Percentiles rank a stretch among this genome's conserved stretches.
Evolutionary conservation across 2,329 filamentous ascomycete species (phyloP).

Genomic region (Rutstroemia sp.): DNA sequence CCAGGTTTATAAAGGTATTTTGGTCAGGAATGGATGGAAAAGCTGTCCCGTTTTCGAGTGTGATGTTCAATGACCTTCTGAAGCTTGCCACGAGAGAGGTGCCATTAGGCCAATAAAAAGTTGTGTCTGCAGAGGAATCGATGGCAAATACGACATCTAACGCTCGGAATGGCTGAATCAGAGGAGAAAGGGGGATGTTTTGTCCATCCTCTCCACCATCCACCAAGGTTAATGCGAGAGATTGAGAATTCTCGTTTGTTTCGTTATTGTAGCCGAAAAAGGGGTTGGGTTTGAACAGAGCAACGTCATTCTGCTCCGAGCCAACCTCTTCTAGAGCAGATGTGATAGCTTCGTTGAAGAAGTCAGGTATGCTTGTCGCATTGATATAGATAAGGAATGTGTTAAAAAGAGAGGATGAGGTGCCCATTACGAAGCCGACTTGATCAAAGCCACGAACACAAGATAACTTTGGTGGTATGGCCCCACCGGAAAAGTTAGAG

Average conservation of each 20-base stretch:
- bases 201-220: conserved; percentile 73
- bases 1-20: conserved; percentile 72
- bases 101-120: conserved; percentile 66
- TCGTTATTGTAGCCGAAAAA: conserved; percentile 44
- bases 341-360: too few relatives aligned
- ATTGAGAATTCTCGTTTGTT: conserved; percentile 48
- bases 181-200: conserved; percentile 70
- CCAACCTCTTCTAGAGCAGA: too few relatives aligned
- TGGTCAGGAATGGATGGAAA: conserved; percentile 67
- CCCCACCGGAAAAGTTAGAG: conserved; percentile 60
- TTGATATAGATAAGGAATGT: conserved; percentile 66
- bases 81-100: conserved; percentile 69
- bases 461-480: conserved; percentile 43
- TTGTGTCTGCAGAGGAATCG: conserved; percentile 68
- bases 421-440: conserved; percentile 76
- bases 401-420: conserved; percentile 80
- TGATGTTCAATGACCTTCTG: conserved; percentile 45
- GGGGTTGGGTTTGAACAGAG: too few relatives aligned
- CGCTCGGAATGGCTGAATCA: conserved; percentile 63
- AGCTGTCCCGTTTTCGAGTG: conserved; percentile 55
- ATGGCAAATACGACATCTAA: conserved; percentile 78
- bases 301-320: too few relatives aligned
- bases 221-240: conserved; percentile 57
- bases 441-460: conserved; percentile 81
- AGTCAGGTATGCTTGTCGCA: conserved; percentile 41